phyloP scores from a whole-genome alignment of 192 early-diverging fungal species.

The Backusella luteola region DNA sequence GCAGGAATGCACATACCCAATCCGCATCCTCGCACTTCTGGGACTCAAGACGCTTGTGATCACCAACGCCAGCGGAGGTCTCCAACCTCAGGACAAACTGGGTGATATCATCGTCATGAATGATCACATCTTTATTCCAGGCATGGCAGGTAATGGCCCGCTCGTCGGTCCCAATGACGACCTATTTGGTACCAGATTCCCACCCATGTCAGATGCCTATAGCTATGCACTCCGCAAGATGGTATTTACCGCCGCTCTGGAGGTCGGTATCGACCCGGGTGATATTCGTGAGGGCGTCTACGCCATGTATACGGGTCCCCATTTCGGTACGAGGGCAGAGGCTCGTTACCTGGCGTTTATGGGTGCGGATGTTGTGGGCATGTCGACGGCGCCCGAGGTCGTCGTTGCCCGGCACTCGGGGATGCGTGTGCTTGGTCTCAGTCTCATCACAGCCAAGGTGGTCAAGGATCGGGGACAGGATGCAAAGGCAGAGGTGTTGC shows the following conservation, averaged over 20 bases:
- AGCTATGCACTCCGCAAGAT: conserved; percentile 70
- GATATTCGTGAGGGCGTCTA: conserved; percentile 80
- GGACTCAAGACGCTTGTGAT: conserved; percentile 77
- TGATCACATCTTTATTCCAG: conserved; percentile 79
- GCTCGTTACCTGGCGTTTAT: conserved; percentile 62
- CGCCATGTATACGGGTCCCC: conserved; percentile 79
- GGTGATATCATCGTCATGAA: conserved; percentile 82
- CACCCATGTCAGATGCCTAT: conserved; percentile 84
- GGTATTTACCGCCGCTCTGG: conserved; percentile 61
- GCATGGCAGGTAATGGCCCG: conserved; percentile 72
- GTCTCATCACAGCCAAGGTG: conserved; percentile 77
- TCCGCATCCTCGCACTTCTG: conserved; percentile 84
- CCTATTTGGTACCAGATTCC: conserved; percentile 84
- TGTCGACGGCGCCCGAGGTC: conserved; percentile 89
- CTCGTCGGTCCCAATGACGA: conserved; percentile 83
- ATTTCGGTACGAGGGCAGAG: conserved; percentile 86
- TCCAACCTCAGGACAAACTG: conserved; percentile 73
- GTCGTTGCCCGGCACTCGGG: conserved; percentile 84
- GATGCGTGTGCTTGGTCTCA: conserved; percentile 75
- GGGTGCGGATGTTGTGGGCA: conserved; percentile 85
- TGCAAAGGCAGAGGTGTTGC: conserved; percentile 36
- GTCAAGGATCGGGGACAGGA: conserved; percentile 40
- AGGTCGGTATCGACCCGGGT: conserved; percentile 39
- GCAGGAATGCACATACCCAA: conserved; percentile 78
- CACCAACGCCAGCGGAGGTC: conserved; percentile 81